Percentiles rank a stretch among this genome's conserved stretches.
Evolutionary conservation across 2,329 filamentous ascomycete genomes (phyloP).

Genomic region (Alternaria angustiovoidea): DNA sequence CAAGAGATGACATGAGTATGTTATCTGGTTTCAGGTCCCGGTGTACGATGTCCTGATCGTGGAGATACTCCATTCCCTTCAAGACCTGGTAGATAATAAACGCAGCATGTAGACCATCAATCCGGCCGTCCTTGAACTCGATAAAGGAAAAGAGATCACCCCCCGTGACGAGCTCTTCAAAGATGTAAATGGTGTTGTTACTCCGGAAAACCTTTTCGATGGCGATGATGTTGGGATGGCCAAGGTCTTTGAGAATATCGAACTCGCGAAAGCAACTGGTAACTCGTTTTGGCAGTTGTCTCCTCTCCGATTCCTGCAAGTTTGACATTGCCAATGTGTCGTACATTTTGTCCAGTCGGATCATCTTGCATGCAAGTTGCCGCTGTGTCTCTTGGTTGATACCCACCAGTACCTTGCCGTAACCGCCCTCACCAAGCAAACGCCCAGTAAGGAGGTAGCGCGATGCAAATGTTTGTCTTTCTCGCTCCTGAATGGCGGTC

Average conservation of each 20-base stretch:
- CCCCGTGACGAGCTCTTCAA: slow-evolving; percentile 66
- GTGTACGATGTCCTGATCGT: slow-evolving; percentile 64
- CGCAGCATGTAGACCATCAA: slow-evolving; percentile 61
- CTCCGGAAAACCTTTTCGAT: slow-evolving; percentile 66
- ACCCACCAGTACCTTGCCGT: slow-evolving; percentile 64
- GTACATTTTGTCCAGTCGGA: slow-evolving; percentile 57
- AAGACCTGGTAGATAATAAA: slow-evolving; percentile 65
- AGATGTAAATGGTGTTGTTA: slow-evolving; percentile 64
- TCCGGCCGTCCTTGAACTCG: slow-evolving; percentile 56
- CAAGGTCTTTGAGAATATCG: slow-evolving; percentile 60
- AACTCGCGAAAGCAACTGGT: slow-evolving; percentile 52
- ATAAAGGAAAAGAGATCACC: slow-evolving; percentile 69
- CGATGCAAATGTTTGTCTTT: slow-evolving; percentile 55
- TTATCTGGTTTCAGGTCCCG: slow-evolving; percentile 71
- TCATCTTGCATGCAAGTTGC: slow-evolving; percentile 75
- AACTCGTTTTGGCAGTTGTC: slow-evolving; percentile 35
- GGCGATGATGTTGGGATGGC: slow-evolving; percentile 67
- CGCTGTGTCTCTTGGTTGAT: slow-evolving; percentile 60
- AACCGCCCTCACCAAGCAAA: slow-evolving; percentile 62
- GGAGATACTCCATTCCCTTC: slow-evolving; percentile 66
- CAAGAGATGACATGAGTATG: slow-evolving; percentile 65
- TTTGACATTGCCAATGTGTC: slow-evolving; percentile 12
- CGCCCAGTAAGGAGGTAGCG: slow-evolving; percentile 60
- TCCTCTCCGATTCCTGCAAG: slow-evolving; percentile 13
- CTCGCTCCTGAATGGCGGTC: slow-evolving; percentile 41